Evolutionary conservation across 1,284 basidiomycete genomes (phyloP).

Genomic region (Melampsora abietis-canadensis): DNA sequence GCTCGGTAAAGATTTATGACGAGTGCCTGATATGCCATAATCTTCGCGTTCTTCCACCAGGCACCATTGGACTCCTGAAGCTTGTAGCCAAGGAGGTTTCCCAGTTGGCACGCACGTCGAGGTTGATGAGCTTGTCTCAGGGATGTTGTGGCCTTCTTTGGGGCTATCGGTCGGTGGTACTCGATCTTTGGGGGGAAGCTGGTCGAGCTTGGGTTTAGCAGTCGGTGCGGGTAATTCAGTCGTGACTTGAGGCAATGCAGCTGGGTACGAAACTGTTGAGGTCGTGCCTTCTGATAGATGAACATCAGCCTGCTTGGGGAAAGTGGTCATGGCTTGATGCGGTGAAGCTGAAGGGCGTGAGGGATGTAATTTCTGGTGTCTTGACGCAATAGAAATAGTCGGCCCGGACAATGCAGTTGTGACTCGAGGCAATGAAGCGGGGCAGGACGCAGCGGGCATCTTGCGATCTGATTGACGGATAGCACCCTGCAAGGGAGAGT

Average conservation of each 20-base stretch:
- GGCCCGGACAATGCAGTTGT: neutral
- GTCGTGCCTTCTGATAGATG: neutral
- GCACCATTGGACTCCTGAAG: conserved; percentile 17
- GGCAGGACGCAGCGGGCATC: neutral
- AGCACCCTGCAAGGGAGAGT: neutral
- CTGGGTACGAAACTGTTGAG: neutral
- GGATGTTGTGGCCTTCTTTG: too few relatives aligned
- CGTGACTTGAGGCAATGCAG: neutral
- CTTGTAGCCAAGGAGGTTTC: conserved; percentile 15
- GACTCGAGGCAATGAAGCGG: neutral
- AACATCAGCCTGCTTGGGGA: neutral
- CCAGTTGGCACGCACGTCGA: too few relatives aligned
- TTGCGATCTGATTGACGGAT: neutral
- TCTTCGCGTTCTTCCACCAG: conserved; percentile 7
- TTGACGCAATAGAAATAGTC: too few relatives aligned
- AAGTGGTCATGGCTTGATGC: neutral
- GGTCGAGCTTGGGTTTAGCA: too few relatives aligned
- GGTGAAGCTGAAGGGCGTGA: too few relatives aligned
- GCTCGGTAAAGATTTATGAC: neutral
- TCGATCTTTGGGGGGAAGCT: too few relatives aligned
- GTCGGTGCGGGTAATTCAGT: neutral
- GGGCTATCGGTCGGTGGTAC: too few relatives aligned
- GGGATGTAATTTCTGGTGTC: too few relatives aligned
- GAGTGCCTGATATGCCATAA: conserved; percentile 28
- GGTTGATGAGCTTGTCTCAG: too few relatives aligned